These are phyloP conservation scores for Ophiocordyceps sinensis DNA, from an alignment of 2,329 filamentous ascomycete genomes.

Conservation along the genomic window DNA sequence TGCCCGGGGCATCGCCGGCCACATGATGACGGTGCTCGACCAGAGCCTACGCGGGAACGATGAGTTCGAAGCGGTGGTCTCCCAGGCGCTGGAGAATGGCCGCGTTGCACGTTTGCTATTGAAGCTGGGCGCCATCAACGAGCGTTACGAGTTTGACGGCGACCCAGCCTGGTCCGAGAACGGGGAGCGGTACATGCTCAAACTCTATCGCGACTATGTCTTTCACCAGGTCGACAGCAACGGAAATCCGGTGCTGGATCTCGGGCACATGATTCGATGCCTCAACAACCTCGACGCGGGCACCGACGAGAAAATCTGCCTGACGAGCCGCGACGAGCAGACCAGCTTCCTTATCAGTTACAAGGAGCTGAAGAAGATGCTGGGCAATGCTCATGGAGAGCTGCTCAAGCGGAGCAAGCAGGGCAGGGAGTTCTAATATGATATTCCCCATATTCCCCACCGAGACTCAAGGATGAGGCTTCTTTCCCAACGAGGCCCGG, in stretches of 20 bases:
- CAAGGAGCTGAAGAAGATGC: slow-evolving; percentile 65
- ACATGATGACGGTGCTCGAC: slow-evolving; percentile 63
- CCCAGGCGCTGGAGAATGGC: slow-evolving; percentile 78
- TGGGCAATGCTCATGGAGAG: slow-evolving; percentile 42
- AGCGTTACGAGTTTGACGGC: slow-evolving; percentile 71
- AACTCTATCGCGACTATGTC: slow-evolving; percentile 91
- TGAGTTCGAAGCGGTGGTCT: slow-evolving; percentile 55
- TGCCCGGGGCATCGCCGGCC: slow-evolving; percentile 61
- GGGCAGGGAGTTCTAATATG: no score
- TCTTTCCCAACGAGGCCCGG: no score
- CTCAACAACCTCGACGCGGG: slow-evolving; percentile 90
- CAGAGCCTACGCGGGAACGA: slow-evolving; percentile 69
- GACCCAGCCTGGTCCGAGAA: slow-evolving; percentile 79
- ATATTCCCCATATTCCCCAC: no score
- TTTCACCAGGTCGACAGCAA: slow-evolving; percentile 89
- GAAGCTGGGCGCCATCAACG: slow-evolving; percentile 80
- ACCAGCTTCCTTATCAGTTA: slow-evolving; percentile 80
- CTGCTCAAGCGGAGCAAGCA: slow-evolving; percentile 33
- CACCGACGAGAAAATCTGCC: slow-evolving; percentile 67
- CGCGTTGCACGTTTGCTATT: slow-evolving; percentile 63
- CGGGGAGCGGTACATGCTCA: slow-evolving; percentile 81
- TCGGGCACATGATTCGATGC: slow-evolving; percentile 75
- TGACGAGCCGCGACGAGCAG: slow-evolving; percentile 83
- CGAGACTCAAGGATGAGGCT: no score
- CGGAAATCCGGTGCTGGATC: slow-evolving; percentile 68